phyloP scores from a whole-genome alignment of 2,329 filamentous ascomycete species.

The Sporothrix schenckii region DNA sequence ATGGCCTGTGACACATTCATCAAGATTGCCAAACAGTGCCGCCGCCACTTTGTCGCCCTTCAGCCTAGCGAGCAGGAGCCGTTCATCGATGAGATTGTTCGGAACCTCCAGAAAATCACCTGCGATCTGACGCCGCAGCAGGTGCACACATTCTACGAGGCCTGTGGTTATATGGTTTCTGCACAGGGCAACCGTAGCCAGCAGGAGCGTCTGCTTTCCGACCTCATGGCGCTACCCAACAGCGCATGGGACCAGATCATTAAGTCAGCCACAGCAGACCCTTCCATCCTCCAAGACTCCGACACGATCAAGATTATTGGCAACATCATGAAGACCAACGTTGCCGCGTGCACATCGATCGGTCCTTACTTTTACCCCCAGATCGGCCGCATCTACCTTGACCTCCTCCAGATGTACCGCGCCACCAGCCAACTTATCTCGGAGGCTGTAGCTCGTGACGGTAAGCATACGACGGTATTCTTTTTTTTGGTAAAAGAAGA shows the following conservation, averaged over 20 bases:
- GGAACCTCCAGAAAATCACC: slow-evolving; percentile 94
- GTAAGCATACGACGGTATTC: slow-evolving; percentile 46
- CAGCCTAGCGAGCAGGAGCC: slow-evolving; percentile 93
- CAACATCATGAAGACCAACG: slow-evolving; percentile 99
- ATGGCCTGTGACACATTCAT: slow-evolving; percentile 99
- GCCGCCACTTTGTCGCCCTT: slow-evolving; percentile 93
- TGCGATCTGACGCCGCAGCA: slow-evolving; percentile 94
- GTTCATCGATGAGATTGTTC: slow-evolving; percentile 98
- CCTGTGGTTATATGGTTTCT: slow-evolving; percentile 98
- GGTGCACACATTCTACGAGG: slow-evolving; percentile 98
- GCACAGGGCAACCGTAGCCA: slow-evolving; percentile 94
- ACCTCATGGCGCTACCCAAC: slow-evolving; percentile 93
- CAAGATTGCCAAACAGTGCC: slow-evolving; percentile 98
- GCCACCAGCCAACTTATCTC: slow-evolving; percentile 97
- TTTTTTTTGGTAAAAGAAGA: neutral
- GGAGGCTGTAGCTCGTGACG: slow-evolving; percentile 83
- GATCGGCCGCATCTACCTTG: slow-evolving; percentile 94
- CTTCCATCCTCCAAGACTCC: slow-evolving; percentile 81
- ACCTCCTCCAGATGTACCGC: slow-evolving; percentile 99
- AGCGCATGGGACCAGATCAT: slow-evolving; percentile 96
- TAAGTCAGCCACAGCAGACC: slow-evolving; percentile 79
- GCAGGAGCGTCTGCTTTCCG: slow-evolving; percentile 86
- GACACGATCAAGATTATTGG: slow-evolving; percentile 98
- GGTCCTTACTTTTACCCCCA: slow-evolving; percentile 98
- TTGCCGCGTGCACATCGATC: slow-evolving; percentile 95